These are phyloP conservation scores for Tilletia setariae DNA, from an alignment of 1,284 basidiomycete genomes.

Conservation along the genomic window DNA sequence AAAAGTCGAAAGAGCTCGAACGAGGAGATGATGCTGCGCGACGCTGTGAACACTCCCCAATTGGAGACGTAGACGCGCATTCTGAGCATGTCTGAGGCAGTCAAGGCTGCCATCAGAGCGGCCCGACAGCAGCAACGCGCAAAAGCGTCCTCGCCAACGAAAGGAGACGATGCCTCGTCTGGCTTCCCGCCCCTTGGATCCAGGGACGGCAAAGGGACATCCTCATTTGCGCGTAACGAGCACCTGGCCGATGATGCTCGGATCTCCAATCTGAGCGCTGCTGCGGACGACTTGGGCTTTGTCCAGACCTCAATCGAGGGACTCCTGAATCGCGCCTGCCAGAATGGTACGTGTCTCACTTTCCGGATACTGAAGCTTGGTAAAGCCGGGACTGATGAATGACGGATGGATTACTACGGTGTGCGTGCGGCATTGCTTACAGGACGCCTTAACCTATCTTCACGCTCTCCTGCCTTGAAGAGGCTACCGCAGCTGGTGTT, in stretches of 20 bases:
- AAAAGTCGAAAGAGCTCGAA: too few species aligned
- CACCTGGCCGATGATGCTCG: not conserved
- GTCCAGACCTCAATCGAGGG: slow-evolving; percentile 30
- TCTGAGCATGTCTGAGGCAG: slow-evolving; percentile 36
- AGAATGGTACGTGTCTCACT: slow-evolving; percentile 30
- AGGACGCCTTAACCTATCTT: slow-evolving; percentile 35
- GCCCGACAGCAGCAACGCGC: slow-evolving; percentile 17
- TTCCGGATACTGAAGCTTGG: not conserved
- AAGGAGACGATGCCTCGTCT: not conserved
- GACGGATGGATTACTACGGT: too few species aligned
- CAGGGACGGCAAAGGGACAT: slow-evolving; percentile 18
- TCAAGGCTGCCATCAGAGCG: slow-evolving; percentile 39
- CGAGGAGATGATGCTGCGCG: too few species aligned
- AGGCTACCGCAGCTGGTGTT: slow-evolving; percentile 31
- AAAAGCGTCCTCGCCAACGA: slow-evolving; percentile 31
- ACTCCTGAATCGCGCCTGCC: slow-evolving; percentile 28
- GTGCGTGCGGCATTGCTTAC: too few species aligned
- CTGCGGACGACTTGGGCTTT: slow-evolving; percentile 20
- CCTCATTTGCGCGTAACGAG: not conserved
- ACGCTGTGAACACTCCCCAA: too few species aligned
- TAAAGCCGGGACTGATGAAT: not conserved
- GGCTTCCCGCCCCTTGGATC: not conserved
- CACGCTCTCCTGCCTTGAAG: slow-evolving; percentile 32
- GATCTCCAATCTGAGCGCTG: not conserved
- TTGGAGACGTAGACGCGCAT: too few species aligned